Evolutionary conservation across 768 basidiomycete genomes (phyloP).

Genomic region (Auriculariales sp.): DNA sequence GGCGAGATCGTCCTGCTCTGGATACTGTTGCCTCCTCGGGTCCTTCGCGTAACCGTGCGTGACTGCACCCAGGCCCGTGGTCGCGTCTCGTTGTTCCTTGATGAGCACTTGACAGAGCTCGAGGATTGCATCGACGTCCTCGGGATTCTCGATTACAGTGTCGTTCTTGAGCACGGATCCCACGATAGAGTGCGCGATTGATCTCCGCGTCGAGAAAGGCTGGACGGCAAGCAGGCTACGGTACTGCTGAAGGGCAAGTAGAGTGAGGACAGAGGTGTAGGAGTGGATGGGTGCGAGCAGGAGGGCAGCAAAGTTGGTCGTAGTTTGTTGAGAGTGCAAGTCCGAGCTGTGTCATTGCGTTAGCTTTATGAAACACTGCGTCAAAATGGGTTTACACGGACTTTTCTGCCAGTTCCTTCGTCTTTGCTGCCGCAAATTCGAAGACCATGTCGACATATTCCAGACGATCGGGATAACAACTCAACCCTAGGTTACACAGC

Average conservation of each 20-base stretch:
- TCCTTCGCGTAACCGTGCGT: slow-evolving; percentile 13
- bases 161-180: slow-evolving; percentile 94
- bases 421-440: slow-evolving; percentile 74
- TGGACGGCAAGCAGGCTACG: slow-evolving; percentile 70
- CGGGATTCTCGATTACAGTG: slow-evolving; percentile 83
- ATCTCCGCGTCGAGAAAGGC: slow-evolving; percentile 77
- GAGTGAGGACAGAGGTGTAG: slow-evolving; percentile 88
- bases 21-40: slow-evolving; percentile 23
- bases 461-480: slow-evolving; percentile 92
- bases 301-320: slow-evolving; percentile 76
- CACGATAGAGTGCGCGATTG: slow-evolving; percentile 89
- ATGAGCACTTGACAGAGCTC: slow-evolving; percentile 88
- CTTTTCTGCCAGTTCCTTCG: slow-evolving; percentile 75
- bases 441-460: slow-evolving; percentile 97
- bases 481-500: slow-evolving; percentile 83
- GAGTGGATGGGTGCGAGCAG: slow-evolving; percentile 91
- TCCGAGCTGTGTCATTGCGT: slow-evolving; percentile 52
- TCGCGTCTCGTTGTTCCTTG: slow-evolving; percentile 41
- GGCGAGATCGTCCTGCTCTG: slow-evolving; percentile 81
- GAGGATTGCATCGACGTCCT: slow-evolving; percentile 88
- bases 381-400: slow-evolving; percentile 17
- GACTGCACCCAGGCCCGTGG: slow-evolving; percentile 37
- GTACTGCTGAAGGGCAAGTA: slow-evolving; percentile 92
- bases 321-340: slow-evolving; percentile 76
- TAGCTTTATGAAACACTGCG: neutral